These are phyloP conservation scores for Ganoderma sp. DNA, from an alignment of 1,284 basidiomycete genomes.

Conservation along the genomic window DNA sequence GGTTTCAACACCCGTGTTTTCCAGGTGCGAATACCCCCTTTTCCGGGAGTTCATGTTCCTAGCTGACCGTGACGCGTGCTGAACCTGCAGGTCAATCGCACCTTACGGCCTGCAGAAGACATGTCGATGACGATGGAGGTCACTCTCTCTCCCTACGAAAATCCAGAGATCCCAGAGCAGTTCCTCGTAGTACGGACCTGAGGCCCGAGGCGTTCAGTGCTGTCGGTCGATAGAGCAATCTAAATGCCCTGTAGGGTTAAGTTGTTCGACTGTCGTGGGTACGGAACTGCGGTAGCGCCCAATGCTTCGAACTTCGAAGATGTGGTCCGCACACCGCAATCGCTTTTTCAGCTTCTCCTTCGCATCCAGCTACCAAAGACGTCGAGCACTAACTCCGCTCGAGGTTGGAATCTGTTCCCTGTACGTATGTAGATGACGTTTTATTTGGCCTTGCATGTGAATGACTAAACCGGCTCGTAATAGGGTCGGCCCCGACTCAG, in stretches of 20 bases:
- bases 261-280: background rate
- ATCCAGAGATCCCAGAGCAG: slow-evolving; percentile 70
- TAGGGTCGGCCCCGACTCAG: background rate
- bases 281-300: background rate
- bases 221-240: background rate
- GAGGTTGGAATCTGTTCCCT: too few species aligned
- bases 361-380: background rate
- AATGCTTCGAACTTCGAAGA: background rate
- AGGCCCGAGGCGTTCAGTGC: slow-evolving; percentile 36
- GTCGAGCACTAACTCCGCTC: background rate
- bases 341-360: background rate
- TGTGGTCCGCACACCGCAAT: background rate
- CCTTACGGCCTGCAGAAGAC: slow-evolving; percentile 42
- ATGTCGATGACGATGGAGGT: slow-evolving; percentile 47
- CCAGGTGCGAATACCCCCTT: slow-evolving; percentile 46
- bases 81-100: slow-evolving; percentile 54
- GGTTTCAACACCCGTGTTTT: slow-evolving; percentile 52
- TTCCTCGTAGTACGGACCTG: slow-evolving; percentile 69
- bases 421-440: background rate
- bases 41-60: background rate
- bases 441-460: too few species aligned
- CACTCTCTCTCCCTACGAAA: slow-evolving; percentile 59
- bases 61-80: background rate
- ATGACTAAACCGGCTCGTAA: background rate
- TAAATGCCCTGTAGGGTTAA: background rate